phyloP scores from a whole-genome alignment of 192 early-diverging fungal species.

The Podila minutissima region DNA sequence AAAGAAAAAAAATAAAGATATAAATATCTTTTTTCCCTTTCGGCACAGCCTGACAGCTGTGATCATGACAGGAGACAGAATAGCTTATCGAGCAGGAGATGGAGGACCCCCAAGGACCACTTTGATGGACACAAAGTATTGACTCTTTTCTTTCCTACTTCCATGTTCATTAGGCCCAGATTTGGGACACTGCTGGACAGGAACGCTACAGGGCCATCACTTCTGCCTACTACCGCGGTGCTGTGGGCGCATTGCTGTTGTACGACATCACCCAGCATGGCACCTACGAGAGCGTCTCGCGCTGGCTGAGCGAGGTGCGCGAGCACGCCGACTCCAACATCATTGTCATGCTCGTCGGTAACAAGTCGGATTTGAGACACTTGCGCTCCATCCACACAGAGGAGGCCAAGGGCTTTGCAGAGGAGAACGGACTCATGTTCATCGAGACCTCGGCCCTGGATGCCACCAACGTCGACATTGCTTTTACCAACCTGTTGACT shows the following conservation, averaged over 20 bases:
- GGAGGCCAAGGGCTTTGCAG: conserved; percentile 85
- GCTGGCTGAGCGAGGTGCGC: conserved; percentile 97
- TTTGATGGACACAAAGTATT: conserved; percentile 10
- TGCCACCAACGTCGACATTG: conserved; percentile 89
- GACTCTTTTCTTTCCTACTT: not conserved
- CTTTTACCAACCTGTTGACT: conserved; percentile 64
- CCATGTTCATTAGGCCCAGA: conserved; percentile 67
- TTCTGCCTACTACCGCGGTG: conserved; percentile 93
- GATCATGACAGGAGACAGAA: conserved; percentile 35
- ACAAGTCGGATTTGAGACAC: conserved; percentile 90
- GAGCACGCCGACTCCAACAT: conserved; percentile 95
- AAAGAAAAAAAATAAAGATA: not conserved
- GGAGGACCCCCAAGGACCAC: conserved; percentile 49
- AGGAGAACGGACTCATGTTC: conserved; percentile 84
- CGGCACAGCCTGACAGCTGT: not conserved
- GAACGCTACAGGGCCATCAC: conserved; percentile 91
- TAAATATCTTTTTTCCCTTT: not conserved
- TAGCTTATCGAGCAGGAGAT: conserved; percentile 50
- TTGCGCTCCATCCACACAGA: conserved; percentile 79
- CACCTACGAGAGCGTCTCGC: conserved; percentile 89
- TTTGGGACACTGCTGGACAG: conserved; percentile 83
- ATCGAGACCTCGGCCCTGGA: conserved; percentile 82
- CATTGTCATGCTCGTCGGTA: conserved; percentile 94
- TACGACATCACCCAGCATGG: conserved; percentile 77
- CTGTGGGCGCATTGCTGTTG: conserved; percentile 92